Base-by-base conservation (phyloP, 768 basidiomycete genomes). In the Phylloporus arenicola region DNA sequence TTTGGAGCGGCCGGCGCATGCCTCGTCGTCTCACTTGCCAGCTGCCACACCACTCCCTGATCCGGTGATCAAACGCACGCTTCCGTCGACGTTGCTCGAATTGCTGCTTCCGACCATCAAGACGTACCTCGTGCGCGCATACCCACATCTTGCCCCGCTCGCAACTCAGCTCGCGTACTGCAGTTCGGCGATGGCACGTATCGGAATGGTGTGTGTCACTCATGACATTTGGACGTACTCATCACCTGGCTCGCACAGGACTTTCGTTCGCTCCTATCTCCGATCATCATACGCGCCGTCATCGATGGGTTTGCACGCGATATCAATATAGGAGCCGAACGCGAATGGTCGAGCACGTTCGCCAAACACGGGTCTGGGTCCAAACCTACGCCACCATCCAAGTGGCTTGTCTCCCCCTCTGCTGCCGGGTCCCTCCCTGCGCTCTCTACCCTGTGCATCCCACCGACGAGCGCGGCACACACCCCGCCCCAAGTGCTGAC, bases 151-250 rank as follows among this genome's bases (percentile, higher is more conserved):
- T 76, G 95, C 56, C 78, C 91, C 19, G 83, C 94, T 31, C 76
- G 93, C 96, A 51, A 95, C 93, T 0, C 95, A 98, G 60, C 78
- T 98, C 40, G 87, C 88, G 12, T 97, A 98, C 68, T 96, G 94
- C 64, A 84, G 92, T 8, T 82, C 84, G 16, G 92, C 93, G 1
- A 96, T 96, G 61, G 78, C 90, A 0, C 82, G 93, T n/a, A 30
- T 95, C 14, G 95, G 95, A 0, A 76, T 95, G 59, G 94, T 68
- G 37, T 9, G 68, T 56, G 40, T 24, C 37, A 16, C 20, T 16
- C 40, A n/a, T 45, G 25, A 22, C 17, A 25, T 14, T 3, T 35
- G 14, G 14, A 29, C 29, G 20, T 19, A 19, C 7, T 53, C 52
- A 39, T 25, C 45, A 37, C n/a, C 25, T 39, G 29, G 20, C 43